Evolutionary conservation across 2,329 filamentous ascomycete genomes (phyloP), one percentile per base, ranked within the genome.

Genomic region (Cladosporium austrohemisphaericum): DNA sequence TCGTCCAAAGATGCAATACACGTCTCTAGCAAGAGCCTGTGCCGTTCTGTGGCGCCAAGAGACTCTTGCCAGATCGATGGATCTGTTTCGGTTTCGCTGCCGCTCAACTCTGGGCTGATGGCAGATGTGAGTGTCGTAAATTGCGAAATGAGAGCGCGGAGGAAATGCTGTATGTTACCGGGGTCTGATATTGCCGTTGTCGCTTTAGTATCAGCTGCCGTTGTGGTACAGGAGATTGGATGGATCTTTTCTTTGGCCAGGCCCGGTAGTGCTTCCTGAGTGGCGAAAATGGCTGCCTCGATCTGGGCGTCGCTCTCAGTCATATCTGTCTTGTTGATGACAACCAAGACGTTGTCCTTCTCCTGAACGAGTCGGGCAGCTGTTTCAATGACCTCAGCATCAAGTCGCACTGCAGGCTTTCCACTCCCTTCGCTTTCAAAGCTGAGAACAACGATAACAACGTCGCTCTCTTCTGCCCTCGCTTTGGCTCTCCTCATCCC

Each of bases 1-100:
- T 81, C 78, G 41, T 85, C 77, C 1, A 98, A 77, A 64, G 90
- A 81, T 28, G 66, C 65, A 10, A 85, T 75, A 65, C 92, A 95
- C 63, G 83, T 77, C 41, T 81, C 77, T 38, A 98, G 77, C 45
- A 96, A 82, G 65, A 89, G 79, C 44, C 86, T 80, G 72, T 98
- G 93, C 51, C 93, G 84, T 68, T 92, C 88, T 14, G 88, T 95
- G 29, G 95, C 91, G 49, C 91, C 91, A 3, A 96, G 78, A 4
- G 93, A 85, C 61, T 95, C 88, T 69, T 90, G 81, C 74, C 88
- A 83, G 55, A 88, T 81, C 3, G 78, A 77, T 9, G 83, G 79
- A 62, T 92, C 73, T 50, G 67, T 65, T 16, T 59, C 59, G 45
- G 65, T 60, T 26, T 64, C 61, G 4, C 65, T 60, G 26, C 54